Evolutionary conservation across 306 rosid genomes (phyloP).

Genomic region (Boehmeria nivea): DNA sequence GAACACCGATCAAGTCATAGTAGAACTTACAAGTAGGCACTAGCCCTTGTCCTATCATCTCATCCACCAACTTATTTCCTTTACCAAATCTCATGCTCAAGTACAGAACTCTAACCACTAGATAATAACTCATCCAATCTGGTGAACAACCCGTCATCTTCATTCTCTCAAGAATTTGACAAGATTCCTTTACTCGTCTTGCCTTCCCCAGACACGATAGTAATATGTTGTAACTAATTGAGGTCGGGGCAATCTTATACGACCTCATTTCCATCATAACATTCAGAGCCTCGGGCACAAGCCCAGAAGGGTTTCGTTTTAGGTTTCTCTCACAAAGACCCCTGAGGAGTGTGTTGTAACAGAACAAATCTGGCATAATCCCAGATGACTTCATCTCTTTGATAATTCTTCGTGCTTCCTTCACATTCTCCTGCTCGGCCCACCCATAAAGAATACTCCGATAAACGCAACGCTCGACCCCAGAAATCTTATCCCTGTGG

Average conservation of each 20-base stretch:
- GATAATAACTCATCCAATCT: constrained; percentile 72
- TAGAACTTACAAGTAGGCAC: constrained; percentile 58
- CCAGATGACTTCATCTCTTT: constrained; percentile 68
- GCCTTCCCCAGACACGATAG: constrained; percentile 65
- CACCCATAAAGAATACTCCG: constrained; percentile 74
- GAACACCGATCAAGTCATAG: constrained; percentile 74
- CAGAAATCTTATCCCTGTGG: constrained; percentile 62
- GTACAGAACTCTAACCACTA: constrained; percentile 58
- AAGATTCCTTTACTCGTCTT: constrained; percentile 72
- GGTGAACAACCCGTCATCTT: constrained; percentile 43
- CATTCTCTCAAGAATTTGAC: constrained; percentile 62
- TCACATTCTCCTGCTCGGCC: constrained; percentile 69
- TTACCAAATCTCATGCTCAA: constrained; percentile 67
- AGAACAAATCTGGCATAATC: constrained; percentile 53
- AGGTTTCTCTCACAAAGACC: constrained; percentile 71
- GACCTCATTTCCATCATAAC: constrained; percentile 85
- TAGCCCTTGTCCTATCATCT: constrained; percentile 62
- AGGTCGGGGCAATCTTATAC: constrained; percentile 40
- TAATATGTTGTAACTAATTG: constrained; percentile 64
- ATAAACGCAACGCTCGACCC: constrained; percentile 41
- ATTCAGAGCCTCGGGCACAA: constrained; percentile 76
- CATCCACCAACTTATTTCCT: constrained; percentile 60
- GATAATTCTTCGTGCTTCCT: constrained; percentile 73
- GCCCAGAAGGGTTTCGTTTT: constrained; percentile 64
- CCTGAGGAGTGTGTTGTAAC: constrained; percentile 69